Evolutionary conservation across 495 filamentous ascomycete species (phyloP).

Genomic region (Aspergillus nanangensis): DNA sequence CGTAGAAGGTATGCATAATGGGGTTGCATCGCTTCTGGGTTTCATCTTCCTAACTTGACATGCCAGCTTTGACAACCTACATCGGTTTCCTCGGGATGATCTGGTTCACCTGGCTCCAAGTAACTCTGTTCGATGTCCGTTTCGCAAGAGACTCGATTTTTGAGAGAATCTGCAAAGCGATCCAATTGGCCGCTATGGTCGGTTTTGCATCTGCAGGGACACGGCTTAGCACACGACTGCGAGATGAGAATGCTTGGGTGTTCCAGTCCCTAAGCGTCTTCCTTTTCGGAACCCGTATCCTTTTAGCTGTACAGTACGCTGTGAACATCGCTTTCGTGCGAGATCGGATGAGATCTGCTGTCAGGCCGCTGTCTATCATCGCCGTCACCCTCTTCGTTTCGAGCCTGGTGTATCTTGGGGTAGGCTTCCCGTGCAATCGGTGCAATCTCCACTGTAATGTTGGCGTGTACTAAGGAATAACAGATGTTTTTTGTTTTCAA

Average conservation of each 20-base stretch:
- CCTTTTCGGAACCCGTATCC: conserved; percentile 53
- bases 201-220: conserved; percentile 60
- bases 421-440: conserved; percentile 19
- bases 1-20: conserved; percentile 26
- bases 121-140: conserved; percentile 63
- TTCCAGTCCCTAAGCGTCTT: conserved; percentile 49
- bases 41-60: not conserved
- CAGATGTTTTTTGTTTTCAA: conserved; percentile 40
- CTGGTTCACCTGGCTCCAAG: conserved; percentile 71
- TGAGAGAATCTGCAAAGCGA: conserved; percentile 57
- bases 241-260: conserved; percentile 37
- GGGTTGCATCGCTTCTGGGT: too few relatives aligned
- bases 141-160: conserved; percentile 65
- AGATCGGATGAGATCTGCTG: conserved; percentile 27
- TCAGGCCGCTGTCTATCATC: conserved; percentile 32
- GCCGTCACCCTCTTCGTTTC: conserved; percentile 39
- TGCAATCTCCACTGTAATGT: too few relatives aligned
- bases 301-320: conserved; percentile 55
- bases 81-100: conserved; percentile 63
- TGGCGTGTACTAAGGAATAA: not conserved
- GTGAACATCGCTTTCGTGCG: conserved; percentile 43
- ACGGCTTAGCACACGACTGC: conserved; percentile 45
- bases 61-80: conserved; percentile 42
- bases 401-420: conserved; percentile 45
- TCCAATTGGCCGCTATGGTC: conserved; percentile 61